phyloP scores from a whole-genome alignment of 441 rosid species.

The Dalechampia spathulata region DNA sequence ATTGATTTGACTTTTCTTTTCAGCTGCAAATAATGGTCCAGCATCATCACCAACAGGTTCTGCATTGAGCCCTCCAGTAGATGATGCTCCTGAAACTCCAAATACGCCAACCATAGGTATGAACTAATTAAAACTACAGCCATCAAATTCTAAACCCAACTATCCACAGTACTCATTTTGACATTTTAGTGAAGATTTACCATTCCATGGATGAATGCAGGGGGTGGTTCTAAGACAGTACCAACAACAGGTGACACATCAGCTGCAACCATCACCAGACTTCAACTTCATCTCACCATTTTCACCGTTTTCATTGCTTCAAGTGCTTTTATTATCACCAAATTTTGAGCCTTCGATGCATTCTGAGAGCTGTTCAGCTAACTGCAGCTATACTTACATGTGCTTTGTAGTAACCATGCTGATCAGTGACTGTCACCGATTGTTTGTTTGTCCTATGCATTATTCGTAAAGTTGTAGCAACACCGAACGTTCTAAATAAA shows the following conservation, averaged over 20 bases:
- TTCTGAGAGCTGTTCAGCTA: no score
- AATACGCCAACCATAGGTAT: constrained; percentile 16
- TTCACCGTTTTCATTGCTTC: constrained; percentile 19
- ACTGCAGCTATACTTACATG: no score
- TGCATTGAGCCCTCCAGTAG: constrained; percentile 28
- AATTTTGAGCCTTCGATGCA: constrained; percentile 7
- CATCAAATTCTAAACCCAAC: no score
- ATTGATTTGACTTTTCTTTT: neutral
- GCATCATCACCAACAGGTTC: constrained; percentile 6
- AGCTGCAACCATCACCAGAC: constrained; percentile 15
- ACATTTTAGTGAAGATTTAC: neutral
- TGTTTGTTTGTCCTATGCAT: no score
- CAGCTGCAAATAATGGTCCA: constrained; percentile 8
- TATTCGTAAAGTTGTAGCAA: no score
- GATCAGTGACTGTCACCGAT: no score
- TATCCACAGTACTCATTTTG: neutral
- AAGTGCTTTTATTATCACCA: constrained; percentile 8
- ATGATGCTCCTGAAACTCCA: constrained; percentile 19
- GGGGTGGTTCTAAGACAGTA: constrained; percentile 33
- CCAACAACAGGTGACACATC: constrained; percentile 19
- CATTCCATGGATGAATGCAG: constrained; percentile 17
- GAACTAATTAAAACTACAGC: no score
- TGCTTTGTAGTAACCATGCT: no score
- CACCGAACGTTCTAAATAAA: no score
- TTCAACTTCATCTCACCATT: constrained; percentile 18